Conservation (phyloP, 495 filamentous ascomycete genomes). For the Rhizodiscina lignyota region DNA sequence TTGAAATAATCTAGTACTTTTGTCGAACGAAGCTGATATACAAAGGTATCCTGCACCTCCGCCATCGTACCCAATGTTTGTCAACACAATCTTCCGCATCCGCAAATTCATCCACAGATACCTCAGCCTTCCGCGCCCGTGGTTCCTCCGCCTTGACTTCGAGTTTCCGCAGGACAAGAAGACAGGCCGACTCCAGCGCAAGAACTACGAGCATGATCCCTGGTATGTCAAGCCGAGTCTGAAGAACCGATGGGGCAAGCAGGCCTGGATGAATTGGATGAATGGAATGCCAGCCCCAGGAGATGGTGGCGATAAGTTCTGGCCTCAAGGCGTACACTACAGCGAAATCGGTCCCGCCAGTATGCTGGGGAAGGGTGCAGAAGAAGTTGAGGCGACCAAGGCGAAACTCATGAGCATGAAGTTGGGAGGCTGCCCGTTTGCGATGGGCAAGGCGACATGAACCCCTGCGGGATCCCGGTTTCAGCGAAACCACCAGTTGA, state of each 20-base stretch:
- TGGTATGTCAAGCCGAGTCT: slow-evolving; percentile 40
- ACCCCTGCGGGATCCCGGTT: no score
- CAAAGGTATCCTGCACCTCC: slow-evolving; percentile 30
- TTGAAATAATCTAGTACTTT: background rate
- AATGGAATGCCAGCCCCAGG: slow-evolving; percentile 43
- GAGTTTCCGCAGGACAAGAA: slow-evolving; percentile 29
- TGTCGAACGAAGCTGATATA: background rate
- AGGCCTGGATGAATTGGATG: slow-evolving; percentile 33
- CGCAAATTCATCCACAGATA: slow-evolving; percentile 39
- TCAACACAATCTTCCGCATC: slow-evolving; percentile 25
- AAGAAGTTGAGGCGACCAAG: slow-evolving; percentile 26
- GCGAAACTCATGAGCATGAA: slow-evolving; percentile 21
- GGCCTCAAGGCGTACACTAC: slow-evolving; percentile 40
- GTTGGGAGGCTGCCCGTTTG: slow-evolving; percentile 39
- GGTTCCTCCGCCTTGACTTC: slow-evolving; percentile 24
- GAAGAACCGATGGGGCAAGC: slow-evolving; percentile 41
- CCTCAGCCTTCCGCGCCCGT: slow-evolving; percentile 35
- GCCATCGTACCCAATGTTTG: slow-evolving; percentile 18
- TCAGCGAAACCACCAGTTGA: slow-evolving; percentile 91
- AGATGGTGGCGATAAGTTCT: slow-evolving; percentile 36
- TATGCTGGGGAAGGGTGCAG: slow-evolving; percentile 39
- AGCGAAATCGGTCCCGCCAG: slow-evolving; percentile 39
- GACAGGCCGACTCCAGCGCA: slow-evolving; percentile 29
- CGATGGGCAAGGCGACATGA: background rate
- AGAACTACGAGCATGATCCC: slow-evolving; percentile 26